These are phyloP conservation scores for Tuber magnatum DNA, from an alignment of 495 filamentous ascomycete species.

Conservation along the genomic window DNA sequence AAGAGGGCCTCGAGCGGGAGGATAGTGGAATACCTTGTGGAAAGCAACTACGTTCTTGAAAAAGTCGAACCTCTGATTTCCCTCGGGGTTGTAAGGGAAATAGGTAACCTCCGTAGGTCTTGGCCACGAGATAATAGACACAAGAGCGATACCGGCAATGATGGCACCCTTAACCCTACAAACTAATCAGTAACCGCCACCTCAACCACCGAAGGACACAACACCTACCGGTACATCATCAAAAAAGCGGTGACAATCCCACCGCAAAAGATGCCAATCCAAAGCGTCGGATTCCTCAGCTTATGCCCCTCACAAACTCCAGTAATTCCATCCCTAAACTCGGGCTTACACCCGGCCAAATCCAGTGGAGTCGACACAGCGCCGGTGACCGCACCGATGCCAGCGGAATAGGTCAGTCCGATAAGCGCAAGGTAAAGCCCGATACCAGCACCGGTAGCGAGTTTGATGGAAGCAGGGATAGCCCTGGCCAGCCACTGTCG, in stretches of 20 bases:
- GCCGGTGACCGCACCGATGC: conserved; percentile 66
- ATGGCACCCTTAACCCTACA: conserved; percentile 67
- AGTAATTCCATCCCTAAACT: conserved; percentile 29
- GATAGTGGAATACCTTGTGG: conserved; percentile 45
- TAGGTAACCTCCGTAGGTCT: conserved; percentile 64
- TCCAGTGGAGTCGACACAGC: conserved; percentile 54
- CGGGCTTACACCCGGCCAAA: conserved; percentile 58
- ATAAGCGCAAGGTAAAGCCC: conserved; percentile 75
- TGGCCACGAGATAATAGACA: conserved; percentile 80
- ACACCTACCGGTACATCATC: conserved; percentile 56
- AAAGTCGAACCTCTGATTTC: conserved; percentile 64
- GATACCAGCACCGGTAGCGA: conserved; percentile 75
- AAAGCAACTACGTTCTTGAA: conserved; percentile 77
- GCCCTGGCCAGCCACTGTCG: conserved; percentile 75
- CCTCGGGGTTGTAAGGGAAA: conserved; percentile 63
- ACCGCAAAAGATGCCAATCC: conserved; percentile 77
- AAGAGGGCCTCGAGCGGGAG: background rate
- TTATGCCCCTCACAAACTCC: conserved; percentile 46
- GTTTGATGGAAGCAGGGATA: conserved; percentile 70
- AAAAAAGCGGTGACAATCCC: conserved; percentile 67
- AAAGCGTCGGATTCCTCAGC: conserved; percentile 71
- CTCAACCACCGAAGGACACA: background rate
- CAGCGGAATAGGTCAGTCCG: conserved; percentile 69
- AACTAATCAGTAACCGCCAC: background rate
- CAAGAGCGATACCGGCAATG: conserved; percentile 69